Percentiles rank a stretch among this genome's conserved stretches.
These are phyloP conservation scores for Rhizoclosmatium hyalinum DNA, from an alignment of 371 early-diverging fungal genomes.

Conservation along the genomic window DNA sequence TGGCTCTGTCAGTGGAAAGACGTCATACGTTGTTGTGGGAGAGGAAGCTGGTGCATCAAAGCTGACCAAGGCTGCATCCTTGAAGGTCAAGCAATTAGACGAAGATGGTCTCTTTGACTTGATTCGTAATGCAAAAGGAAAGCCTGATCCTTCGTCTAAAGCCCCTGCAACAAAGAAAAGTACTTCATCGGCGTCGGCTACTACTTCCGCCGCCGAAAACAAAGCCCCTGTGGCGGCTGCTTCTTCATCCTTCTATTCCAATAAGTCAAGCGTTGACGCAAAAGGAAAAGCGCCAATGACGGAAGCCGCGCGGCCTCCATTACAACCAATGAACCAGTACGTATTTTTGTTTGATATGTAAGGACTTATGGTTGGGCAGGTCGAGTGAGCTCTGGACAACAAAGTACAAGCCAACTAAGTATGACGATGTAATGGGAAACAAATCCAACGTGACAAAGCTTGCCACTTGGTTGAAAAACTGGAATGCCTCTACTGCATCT, in stretches of 20 bases:
- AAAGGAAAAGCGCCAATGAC: conserved; percentile 12
- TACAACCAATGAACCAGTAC: not conserved
- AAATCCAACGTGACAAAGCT: conserved; percentile 73
- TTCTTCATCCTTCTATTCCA: not conserved
- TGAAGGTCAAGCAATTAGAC: conserved; percentile 77
- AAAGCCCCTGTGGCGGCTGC: not conserved
- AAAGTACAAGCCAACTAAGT: conserved; percentile 89
- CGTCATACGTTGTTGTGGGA: conserved; percentile 89
- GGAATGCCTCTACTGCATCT: conserved; percentile 48
- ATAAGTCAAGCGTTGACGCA: not conserved
- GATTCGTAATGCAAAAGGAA: conserved; percentile 61
- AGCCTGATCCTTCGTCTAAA: conserved; percentile 9
- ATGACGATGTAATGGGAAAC: conserved; percentile 95
- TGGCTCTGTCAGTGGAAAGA: conserved; percentile 83
- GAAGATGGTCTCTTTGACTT: conserved; percentile 91
- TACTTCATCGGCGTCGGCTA: not conserved
- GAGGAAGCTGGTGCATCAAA: conserved; percentile 95
- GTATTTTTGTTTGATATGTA: not conserved
- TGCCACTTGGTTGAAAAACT: conserved; percentile 75
- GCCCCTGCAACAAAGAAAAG: not conserved
- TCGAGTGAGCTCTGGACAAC: conserved; percentile 88
- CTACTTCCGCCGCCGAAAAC: not conserved
- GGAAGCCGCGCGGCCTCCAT: not conserved
- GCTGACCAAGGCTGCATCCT: conserved; percentile 79
- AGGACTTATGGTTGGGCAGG: no score